A percentile compares a stretch with the other conserved stretches of the same genome.
Conservation (phyloP, 768 basidiomycete genomes). For the Auriculariales sp. region DNA sequence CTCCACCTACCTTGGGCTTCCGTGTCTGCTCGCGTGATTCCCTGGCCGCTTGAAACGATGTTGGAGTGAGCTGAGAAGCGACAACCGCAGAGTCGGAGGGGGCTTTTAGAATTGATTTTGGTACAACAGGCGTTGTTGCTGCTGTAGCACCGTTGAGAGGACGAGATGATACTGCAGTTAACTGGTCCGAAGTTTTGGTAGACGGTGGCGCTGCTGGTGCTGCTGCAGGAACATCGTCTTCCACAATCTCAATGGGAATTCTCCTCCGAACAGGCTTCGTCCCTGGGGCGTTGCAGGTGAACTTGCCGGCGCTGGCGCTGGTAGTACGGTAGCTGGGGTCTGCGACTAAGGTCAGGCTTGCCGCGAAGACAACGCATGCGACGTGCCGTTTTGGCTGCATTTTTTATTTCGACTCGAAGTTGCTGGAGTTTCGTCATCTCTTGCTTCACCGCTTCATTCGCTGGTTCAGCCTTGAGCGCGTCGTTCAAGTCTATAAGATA, state of each 20-base stretch:
- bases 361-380: too few species aligned
- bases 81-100: neutral
- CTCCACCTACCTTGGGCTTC: slow-evolving; percentile 40
- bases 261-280: slow-evolving; percentile 2
- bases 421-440: slow-evolving; percentile 42
- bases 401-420: slow-evolving; percentile 18
- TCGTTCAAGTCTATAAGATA: slow-evolving; percentile 39
- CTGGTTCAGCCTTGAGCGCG: slow-evolving; percentile 50
- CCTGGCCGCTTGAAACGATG: slow-evolving; percentile 43
- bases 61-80: slow-evolving; percentile 14
- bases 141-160: neutral
- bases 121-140: slow-evolving; percentile 5
- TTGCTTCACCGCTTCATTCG: slow-evolving; percentile 43
- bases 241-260: slow-evolving; percentile 9
- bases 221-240: neutral
- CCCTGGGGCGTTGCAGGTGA: neutral
- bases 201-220: neutral
- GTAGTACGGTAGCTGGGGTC: neutral
- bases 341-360: neutral
- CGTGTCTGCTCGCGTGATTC: slow-evolving; percentile 33
- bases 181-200: too few species aligned
- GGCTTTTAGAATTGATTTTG: slow-evolving; percentile 4
- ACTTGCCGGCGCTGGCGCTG: neutral
- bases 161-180: neutral
- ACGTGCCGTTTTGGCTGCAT: slow-evolving; percentile 17